These are phyloP conservation scores for Ceratobasidium sp. DNA, from an alignment of 1,284 basidiomycete species.

Conservation along the genomic window DNA sequence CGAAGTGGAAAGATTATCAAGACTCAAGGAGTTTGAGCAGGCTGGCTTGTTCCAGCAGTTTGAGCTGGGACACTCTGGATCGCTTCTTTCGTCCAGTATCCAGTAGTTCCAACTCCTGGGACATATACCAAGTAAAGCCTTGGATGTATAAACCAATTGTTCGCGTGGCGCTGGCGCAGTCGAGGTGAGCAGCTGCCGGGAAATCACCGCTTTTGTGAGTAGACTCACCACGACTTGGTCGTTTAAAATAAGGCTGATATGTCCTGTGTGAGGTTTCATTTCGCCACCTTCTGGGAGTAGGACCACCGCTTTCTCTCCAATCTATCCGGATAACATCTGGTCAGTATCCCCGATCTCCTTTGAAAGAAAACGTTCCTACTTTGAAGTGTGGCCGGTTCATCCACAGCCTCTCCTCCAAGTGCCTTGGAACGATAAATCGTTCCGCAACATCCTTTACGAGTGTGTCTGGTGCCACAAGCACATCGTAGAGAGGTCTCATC, in stretches of 20 bases:
- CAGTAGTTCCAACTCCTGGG: background rate
- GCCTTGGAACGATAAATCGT: background rate
- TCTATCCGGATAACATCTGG: background rate
- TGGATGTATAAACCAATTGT: background rate
- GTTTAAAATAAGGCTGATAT: background rate
- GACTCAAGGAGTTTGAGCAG: background rate
- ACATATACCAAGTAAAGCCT: slow-evolving; percentile 3
- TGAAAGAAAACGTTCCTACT: background rate
- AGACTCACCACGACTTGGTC: slow-evolving; percentile 1
- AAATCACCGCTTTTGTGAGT: background rate
- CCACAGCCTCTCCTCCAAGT: background rate
- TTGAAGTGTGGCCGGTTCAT: background rate
- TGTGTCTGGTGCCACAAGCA: background rate
- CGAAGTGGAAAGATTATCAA: background rate
- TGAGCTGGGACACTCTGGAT: slow-evolving; percentile 7
- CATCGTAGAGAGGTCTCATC: background rate
- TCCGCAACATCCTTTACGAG: background rate
- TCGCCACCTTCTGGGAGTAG: background rate
- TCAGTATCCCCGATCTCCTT: background rate
- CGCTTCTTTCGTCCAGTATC: background rate
- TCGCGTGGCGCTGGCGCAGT: background rate
- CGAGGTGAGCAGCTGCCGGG: background rate
- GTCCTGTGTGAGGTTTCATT: background rate
- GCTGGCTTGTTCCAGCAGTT: background rate
- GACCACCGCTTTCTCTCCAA: background rate